Base-by-base conservation (phyloP, 192 early-diverging fungal species). In the Rhizophagus sp. region DNA sequence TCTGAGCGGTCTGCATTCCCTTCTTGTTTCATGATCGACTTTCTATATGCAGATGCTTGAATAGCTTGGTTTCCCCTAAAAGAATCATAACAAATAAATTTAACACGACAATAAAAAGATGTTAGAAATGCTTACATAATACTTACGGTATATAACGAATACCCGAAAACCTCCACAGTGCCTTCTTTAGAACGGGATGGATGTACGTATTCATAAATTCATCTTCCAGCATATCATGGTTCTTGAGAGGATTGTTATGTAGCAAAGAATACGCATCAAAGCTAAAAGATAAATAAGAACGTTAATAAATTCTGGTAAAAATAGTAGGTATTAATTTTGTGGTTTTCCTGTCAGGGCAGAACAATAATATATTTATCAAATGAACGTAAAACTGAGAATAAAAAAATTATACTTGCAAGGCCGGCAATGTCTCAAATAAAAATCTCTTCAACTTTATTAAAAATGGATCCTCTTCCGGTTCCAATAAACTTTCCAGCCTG, bases 201-300 rank as follows among this genome's bases (percentile, higher is more conserved):
- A 79, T 79, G 17, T 52, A 79, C 49, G 47, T 69, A 33, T 64
- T 79, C 77, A 79, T 79, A 25, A 57, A 79, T 47, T 79, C 77
- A 12, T 70, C 67, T 69, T 79, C 67, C 8, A 39, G 6, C 66
- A 79, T 67, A 34, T 79, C n/a, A 4, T 27, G 34, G 49, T 79
- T 69, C 15, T 79, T 79, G 25, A 79, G 30, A 17, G 67, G 67
- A 57, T 79, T 79, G n/a, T 79, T 30, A 34, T 57, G 7, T 11
- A 62, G 12, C 73, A 75, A 24, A 2, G 57, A 57, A 75, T 34
- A 75, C 49, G 67, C 39, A 70, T 79, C 67, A 62, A 79, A 61
- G 61, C 77, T 79, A 69, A 61, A 77, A 30, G 47, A 27, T 19
- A 70, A 61, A 70, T 47, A 79, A 79, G 39, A 79, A 75, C 34